Evolutionary conservation across 805 yeast species (phyloP).

Genomic region (Saturnispora quitensis): DNA sequence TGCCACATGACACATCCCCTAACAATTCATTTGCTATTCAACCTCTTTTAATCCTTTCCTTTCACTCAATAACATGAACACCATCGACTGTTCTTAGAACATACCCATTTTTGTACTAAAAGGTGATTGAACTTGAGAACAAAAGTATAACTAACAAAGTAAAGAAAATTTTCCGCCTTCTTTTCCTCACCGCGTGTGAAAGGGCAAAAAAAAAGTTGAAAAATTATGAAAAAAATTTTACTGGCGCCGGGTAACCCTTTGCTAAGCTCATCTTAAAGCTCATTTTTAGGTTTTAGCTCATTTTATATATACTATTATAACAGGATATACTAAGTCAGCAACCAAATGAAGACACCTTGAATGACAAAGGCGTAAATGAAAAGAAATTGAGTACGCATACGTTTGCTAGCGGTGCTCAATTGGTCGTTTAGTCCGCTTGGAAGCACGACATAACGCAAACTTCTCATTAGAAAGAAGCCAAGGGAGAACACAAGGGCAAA

Average conservation of each 20-base stretch:
- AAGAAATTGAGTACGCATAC: slow-evolving; percentile 77
- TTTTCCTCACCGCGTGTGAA: background rate
- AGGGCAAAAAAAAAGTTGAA: background rate
- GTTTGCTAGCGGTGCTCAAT: slow-evolving; percentile 60
- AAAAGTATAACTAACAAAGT: background rate
- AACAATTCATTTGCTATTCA: background rate
- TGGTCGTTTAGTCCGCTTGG: slow-evolving; percentile 49
- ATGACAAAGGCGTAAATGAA: slow-evolving; percentile 76
- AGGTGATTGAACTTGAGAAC: slow-evolving; percentile 1
- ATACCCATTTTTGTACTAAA: slow-evolving; percentile 7
- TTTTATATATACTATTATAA: background rate
- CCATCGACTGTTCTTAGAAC: background rate
- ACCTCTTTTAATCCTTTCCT: background rate
- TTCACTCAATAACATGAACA: background rate
- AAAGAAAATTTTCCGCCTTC: slow-evolving; percentile 1
- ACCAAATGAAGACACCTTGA: slow-evolving; percentile 69
- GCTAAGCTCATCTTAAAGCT: background rate
- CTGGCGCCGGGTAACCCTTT: slow-evolving; percentile 1
- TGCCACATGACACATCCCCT: background rate
- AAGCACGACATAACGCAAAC: slow-evolving; percentile 57
- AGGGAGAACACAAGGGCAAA: slow-evolving; percentile 45
- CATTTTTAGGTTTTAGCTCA: background rate
- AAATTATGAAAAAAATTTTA: background rate
- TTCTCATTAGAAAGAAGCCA: slow-evolving; percentile 60
- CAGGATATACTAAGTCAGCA: slow-evolving; percentile 34